Base-by-base conservation (phyloP, 306 rosid genomes). In the Lagenaria siceraria region DNA sequence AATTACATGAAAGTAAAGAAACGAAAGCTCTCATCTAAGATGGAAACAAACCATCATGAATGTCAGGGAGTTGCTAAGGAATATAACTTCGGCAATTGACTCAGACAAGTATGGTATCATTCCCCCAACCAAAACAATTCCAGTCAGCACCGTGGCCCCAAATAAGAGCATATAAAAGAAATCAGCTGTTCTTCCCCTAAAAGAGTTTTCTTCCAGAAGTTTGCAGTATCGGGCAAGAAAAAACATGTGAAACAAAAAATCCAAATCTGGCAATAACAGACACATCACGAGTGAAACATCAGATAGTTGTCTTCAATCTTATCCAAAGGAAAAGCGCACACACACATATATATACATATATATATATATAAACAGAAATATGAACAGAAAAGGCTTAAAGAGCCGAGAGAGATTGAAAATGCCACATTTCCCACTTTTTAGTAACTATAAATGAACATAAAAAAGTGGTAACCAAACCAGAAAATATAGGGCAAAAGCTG, bases 141-240 rank as follows among this genome's bases (percentile, higher is more conserved):
- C 97, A 79, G 97, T 95, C 84, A 92, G 86, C 40, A 95, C 89
- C 58, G 91, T 29, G 80, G 98, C 98, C 40, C 98, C 97, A 49
- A 95, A 92, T 61, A 95, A 83, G 55, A 95, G 92, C 98, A 95
- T 92, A 84, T 90, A 95, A 80, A 95, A 88, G 90, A 95, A 95
- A 81, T 95, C 98, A 8, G 96, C 97, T 21, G 98, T 92, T 81
- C 93, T 88, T 56, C 97, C 98, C 86, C 97, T 86, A 88, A 95
- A 95, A 6, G 98, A 95, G 87, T 95, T 95, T 92, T 92, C 98
- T 81, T 95, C 98, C 14, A 95, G 91, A 81, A 95, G 98, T 87
- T 95, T 90, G 90, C 97, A 95, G 89, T 92, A 95, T 72, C 98
- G 98, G 19, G 97, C 97, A 78, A 92, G 97, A 71, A 95, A 95